phyloP scores from a whole-genome alignment of 495 filamentous ascomycete genomes.

The Penicillium antarcticum region DNA sequence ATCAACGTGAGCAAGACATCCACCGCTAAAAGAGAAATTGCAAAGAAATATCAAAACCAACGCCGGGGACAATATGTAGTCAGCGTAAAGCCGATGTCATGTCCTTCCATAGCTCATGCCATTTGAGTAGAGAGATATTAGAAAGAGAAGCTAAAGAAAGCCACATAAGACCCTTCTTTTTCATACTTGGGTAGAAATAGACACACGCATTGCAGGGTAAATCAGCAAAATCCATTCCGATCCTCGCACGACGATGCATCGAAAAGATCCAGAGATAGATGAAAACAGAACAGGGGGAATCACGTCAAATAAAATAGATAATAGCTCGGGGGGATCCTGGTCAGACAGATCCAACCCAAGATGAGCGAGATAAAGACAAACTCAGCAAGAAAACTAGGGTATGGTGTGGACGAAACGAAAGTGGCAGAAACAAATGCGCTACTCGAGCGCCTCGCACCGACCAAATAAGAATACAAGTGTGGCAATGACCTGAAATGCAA shows the following conservation, averaged over 20 bases:
- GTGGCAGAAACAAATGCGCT: conserved; percentile 25
- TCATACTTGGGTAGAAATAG: conserved; percentile 16
- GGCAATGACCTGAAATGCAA: conserved; percentile 37
- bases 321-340: conserved; percentile 1
- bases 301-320: conserved; percentile 21
- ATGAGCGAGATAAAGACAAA: conserved; percentile 12
- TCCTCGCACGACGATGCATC: conserved; percentile 28
- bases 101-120: conserved; percentile 22
- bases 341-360: not conserved
- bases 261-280: conserved; percentile 16
- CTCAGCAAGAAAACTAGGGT: conserved; percentile 23
- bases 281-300: conserved; percentile 25
- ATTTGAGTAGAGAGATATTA: conserved; percentile 15
- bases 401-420: conserved; percentile 30
- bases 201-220: conserved; percentile 15
- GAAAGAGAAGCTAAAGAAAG: conserved; percentile 11
- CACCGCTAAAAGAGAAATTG: conserved; percentile 2
- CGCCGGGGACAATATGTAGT: conserved; percentile 13
- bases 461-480: conserved; percentile 32
- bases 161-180: conserved; percentile 14
- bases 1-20: conserved; percentile 14
- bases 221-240: conserved; percentile 27
- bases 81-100: conserved; percentile 8
- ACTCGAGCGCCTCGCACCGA: conserved; percentile 19
- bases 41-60: conserved; percentile 1